phyloP scores from a whole-genome alignment of 306 rosid genomes.

The Styphnolobium japonicum region DNA sequence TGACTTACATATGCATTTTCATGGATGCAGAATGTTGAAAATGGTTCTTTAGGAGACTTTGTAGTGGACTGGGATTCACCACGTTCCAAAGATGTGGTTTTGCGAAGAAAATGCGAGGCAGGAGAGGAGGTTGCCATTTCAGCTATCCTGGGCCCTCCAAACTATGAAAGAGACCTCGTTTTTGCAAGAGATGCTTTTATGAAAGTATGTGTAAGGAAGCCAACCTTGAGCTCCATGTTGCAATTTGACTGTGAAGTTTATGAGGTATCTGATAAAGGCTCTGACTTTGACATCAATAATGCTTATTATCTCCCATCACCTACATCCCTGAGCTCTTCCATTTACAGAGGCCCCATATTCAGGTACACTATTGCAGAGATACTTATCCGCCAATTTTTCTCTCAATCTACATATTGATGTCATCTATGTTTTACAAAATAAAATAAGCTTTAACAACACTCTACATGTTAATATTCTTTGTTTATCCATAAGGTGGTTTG shows the following conservation, averaged over 20 bases:
- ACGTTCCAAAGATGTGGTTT: conserved; percentile 60
- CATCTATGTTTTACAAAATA: not conserved
- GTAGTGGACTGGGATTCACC: conserved; percentile 56
- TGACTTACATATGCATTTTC: conserved; percentile 6
- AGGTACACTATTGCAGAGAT: conserved; percentile 17
- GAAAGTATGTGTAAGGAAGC: conserved; percentile 79
- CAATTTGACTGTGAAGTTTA: conserved; percentile 66
- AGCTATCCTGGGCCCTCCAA: conserved; percentile 54
- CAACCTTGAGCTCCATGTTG: conserved; percentile 54
- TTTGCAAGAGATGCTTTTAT: conserved; percentile 57
- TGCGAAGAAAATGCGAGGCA: conserved; percentile 49
- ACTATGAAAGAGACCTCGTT: conserved; percentile 9
- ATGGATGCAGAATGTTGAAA: conserved; percentile 37
- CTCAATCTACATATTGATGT: not conserved
- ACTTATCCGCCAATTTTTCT: not conserved
- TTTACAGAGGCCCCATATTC: conserved; percentile 42
- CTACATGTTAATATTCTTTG: not conserved
- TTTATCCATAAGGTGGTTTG: not conserved
- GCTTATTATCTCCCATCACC: conserved; percentile 53
- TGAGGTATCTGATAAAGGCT: conserved; percentile 29
- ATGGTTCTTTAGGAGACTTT: conserved; percentile 54
- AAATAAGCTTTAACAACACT: not conserved
- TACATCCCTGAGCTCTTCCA: conserved; percentile 19
- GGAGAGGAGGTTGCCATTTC: conserved; percentile 82
- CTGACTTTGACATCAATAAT: conserved; percentile 40